These are phyloP conservation scores for Aspergillus sp. DNA, from an alignment of 2,329 filamentous ascomycete species.

Conservation along the genomic window DNA sequence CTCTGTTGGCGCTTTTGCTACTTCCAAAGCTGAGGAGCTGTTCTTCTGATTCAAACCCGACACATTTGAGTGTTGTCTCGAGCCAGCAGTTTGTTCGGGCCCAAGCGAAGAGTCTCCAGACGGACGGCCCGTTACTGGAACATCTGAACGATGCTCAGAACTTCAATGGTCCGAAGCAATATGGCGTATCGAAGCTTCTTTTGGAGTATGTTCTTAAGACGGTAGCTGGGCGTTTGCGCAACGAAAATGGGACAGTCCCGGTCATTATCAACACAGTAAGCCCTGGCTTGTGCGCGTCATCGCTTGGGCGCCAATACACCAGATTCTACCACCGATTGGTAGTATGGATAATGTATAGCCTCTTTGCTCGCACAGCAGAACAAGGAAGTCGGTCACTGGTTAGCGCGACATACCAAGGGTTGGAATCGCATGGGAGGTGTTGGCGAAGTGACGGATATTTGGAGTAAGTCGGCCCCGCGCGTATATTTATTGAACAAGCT, in stretches of 20 bases:
- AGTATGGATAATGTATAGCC: conserved; percentile 33
- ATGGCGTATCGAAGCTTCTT: conserved; percentile 44
- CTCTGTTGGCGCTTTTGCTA: conserved; percentile 54
- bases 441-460: conserved; percentile 44
- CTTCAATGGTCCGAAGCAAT: conserved; percentile 37
- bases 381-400: conserved; percentile 46
- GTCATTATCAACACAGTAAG: conserved; percentile 48
- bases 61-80: conserved; percentile 48
- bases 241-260: conserved; percentile 34
- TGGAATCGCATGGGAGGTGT: conserved; percentile 45
- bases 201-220: conserved; percentile 44
- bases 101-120: conserved; percentile 31
- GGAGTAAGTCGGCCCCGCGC: conserved; percentile 27
- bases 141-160: conserved; percentile 31
- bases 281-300: conserved; percentile 46
- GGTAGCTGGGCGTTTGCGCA: conserved; percentile 31
- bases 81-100: conserved; percentile 42
- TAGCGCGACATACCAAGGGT: conserved; percentile 42
- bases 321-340: conserved; percentile 35
- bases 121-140: conserved; percentile 31
- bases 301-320: conserved; percentile 42
- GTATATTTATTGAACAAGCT: conserved; percentile 13
- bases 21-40: conserved; percentile 46
- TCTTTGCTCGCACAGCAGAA: conserved; percentile 45
- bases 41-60: conserved; percentile 28